These are phyloP conservation scores for Arthrinium phaeospermum DNA, from an alignment of 2,329 filamentous ascomycete species.

Conservation along the genomic window DNA sequence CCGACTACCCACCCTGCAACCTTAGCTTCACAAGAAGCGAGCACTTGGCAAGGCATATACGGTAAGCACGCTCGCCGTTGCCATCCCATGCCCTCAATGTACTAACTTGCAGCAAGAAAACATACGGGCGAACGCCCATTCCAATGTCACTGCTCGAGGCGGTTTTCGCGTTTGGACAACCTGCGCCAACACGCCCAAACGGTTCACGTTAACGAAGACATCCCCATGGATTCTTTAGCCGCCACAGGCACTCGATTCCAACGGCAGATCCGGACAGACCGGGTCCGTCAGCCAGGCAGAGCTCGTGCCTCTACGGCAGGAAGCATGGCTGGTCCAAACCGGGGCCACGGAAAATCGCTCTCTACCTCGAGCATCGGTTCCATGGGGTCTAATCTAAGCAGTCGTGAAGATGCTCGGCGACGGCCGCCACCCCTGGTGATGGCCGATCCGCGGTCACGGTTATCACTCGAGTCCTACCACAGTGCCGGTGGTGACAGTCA, in stretches of 20 bases:
- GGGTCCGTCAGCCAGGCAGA: constrained; percentile 76
- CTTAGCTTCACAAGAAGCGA: constrained; percentile 96
- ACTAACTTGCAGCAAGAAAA: constrained; percentile 65
- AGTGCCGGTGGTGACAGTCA: constrained; percentile 67
- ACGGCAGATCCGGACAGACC: constrained; percentile 86
- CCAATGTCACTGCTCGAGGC: constrained; percentile 90
- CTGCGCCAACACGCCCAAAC: constrained; percentile 96
- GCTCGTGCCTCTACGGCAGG: constrained; percentile 79
- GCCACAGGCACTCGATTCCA: constrained; percentile 93
- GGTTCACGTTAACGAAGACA: constrained; percentile 96
- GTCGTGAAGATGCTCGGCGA: constrained; percentile 70
- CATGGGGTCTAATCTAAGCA: constrained; percentile 68
- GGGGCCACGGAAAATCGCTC: constrained; percentile 84
- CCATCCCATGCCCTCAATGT: constrained; percentile 12
- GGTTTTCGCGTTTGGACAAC: constrained; percentile 94
- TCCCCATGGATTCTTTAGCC: constrained; percentile 89
- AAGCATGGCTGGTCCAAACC: constrained; percentile 67
- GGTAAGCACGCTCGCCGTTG: constrained; percentile 56
- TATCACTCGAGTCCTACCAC: constrained; percentile 72
- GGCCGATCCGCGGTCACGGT: constrained; percentile 72
- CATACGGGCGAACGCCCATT: constrained; percentile 97
- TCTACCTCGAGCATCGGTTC: constrained; percentile 87
- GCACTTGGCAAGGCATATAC: constrained; percentile 91
- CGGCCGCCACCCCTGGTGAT: constrained; percentile 84
- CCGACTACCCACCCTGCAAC: constrained; percentile 90